Conservation (phyloP, 2,329 filamentous ascomycete species). For the Geosmithia flava region DNA sequence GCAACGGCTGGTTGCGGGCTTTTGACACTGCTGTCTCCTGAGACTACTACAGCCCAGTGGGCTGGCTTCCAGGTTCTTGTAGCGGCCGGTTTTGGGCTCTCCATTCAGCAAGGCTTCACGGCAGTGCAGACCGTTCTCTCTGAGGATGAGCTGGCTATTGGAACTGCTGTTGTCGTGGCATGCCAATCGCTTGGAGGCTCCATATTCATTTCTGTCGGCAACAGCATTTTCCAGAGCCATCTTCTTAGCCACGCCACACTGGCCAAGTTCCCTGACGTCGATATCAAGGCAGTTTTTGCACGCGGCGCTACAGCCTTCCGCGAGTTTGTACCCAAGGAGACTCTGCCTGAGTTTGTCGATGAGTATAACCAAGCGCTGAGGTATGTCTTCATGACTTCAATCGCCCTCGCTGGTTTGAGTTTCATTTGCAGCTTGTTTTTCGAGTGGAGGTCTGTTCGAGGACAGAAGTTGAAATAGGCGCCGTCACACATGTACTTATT, state of each 20-base stretch:
- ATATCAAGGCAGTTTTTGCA: not conserved
- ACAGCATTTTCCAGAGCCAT: constrained; percentile 28
- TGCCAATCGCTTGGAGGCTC: constrained; percentile 26
- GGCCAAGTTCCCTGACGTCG: not conserved
- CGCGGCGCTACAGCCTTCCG: not conserved
- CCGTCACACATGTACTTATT: not conserved
- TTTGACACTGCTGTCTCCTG: not conserved
- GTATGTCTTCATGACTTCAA: not conserved
- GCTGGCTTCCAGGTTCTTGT: constrained; percentile 16
- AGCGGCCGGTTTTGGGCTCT: constrained; percentile 27
- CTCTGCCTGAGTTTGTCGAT: not conserved
- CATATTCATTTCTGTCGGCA: constrained; percentile 36
- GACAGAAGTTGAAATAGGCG: not conserved
- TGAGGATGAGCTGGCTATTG: constrained; percentile 25
- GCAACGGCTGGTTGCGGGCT: constrained; percentile 19
- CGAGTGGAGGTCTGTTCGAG: not conserved
- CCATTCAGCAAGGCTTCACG: constrained; percentile 29
- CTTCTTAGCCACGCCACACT: not conserved
- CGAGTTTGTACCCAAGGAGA: not conserved
- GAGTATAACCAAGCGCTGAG: not conserved
- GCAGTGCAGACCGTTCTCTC: constrained; percentile 32
- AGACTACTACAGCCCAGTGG: constrained; percentile 11
- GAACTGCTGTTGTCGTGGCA: constrained; percentile 31
- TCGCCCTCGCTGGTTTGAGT: not conserved
- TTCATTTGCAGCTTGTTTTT: not conserved